Conservation (phyloP, 805 yeast genomes). For the Blastobotrys robertii region DNA sequence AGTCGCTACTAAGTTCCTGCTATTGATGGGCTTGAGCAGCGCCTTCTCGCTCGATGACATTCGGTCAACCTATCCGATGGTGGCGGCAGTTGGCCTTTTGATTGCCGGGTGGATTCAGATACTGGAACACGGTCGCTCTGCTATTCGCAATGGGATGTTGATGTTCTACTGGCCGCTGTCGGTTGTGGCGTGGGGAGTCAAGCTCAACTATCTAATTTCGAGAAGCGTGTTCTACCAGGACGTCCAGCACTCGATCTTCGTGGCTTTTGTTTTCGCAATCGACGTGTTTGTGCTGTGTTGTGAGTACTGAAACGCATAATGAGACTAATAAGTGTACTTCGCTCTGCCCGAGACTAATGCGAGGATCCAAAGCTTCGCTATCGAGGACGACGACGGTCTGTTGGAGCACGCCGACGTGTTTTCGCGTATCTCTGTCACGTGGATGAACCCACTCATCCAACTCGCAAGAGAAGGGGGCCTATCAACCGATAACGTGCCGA, state of each 20-base stretch:
- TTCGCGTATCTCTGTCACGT: slow-evolving; percentile 67
- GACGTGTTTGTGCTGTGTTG: slow-evolving; percentile 34
- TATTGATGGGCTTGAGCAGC: slow-evolving; percentile 10
- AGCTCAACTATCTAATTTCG: slow-evolving; percentile 11
- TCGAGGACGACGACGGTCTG: slow-evolving; percentile 32
- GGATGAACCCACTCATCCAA: slow-evolving; percentile 91
- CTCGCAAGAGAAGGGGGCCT: slow-evolving; percentile 66
- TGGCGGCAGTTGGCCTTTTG: slow-evolving; percentile 34
- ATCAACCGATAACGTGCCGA: slow-evolving; percentile 57
- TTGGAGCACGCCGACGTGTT: slow-evolving; percentile 60
- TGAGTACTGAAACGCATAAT: slow-evolving; percentile 36
- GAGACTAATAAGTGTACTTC: too few species aligned
- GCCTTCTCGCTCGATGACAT: slow-evolving; percentile 18
- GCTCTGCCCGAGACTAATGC: too few species aligned
- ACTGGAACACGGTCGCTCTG: slow-evolving; percentile 58
- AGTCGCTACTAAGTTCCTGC: too few species aligned
- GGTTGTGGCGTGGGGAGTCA: slow-evolving; percentile 38
- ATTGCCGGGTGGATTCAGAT: slow-evolving; percentile 53
- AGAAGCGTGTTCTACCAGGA: slow-evolving; percentile 11
- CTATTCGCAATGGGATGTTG: slow-evolving; percentile 56
- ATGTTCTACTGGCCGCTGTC: slow-evolving; percentile 68
- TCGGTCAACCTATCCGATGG: slow-evolving; percentile 29
- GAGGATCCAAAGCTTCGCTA: slow-evolving; percentile 27
- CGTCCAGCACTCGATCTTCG: slow-evolving; percentile 20
- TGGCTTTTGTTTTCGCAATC: slow-evolving; percentile 31